These are phyloP conservation scores for Crithidia fasciculata DNA, from an alignment of 208 protist genomes.

Conservation along the genomic window DNA sequence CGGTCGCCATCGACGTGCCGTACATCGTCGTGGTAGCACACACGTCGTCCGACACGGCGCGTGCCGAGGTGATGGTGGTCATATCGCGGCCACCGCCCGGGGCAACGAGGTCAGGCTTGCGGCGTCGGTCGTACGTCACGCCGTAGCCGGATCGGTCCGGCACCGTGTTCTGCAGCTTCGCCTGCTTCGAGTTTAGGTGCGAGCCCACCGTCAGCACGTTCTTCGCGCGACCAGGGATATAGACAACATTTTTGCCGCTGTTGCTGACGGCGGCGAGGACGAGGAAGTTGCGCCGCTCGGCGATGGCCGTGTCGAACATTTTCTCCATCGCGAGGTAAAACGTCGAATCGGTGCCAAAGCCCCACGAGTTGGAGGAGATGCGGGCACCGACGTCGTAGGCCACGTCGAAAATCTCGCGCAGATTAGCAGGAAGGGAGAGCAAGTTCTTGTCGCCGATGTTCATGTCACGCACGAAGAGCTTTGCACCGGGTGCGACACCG, in stretches of 20 bases:
- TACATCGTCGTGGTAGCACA: conserved; percentile 46
- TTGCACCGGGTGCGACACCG: conserved; percentile 83
- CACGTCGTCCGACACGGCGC: not conserved
- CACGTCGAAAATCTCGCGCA: conserved; percentile 60
- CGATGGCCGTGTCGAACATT: conserved; percentile 67
- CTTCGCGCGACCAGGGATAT: conserved; percentile 71
- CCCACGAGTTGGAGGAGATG: conserved; percentile 92
- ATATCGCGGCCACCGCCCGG: conserved; percentile 47
- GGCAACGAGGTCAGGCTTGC: conserved; percentile 86
- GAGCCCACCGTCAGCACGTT: conserved; percentile 89
- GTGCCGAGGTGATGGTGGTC: conserved; percentile 17
- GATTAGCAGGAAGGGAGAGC: conserved; percentile 57
- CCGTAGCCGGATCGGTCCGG: conserved; percentile 60
- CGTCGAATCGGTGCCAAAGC: conserved; percentile 33
- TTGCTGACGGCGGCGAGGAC: conserved; percentile 87
- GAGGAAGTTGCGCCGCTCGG: conserved; percentile 66
- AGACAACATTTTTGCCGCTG: conserved; percentile 15
- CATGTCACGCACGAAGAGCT: conserved; percentile 82
- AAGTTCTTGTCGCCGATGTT: conserved; percentile 5
- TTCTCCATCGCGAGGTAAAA: conserved; percentile 72
- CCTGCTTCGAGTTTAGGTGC: conserved; percentile 51
- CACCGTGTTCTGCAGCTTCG: conserved; percentile 39
- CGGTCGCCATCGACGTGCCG: conserved; percentile 94
- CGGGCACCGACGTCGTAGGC: conserved; percentile 68
- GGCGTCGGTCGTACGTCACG: conserved; percentile 78